Conservation (phyloP, 345 rosid genomes). For the Linum usitatissimum region DNA sequence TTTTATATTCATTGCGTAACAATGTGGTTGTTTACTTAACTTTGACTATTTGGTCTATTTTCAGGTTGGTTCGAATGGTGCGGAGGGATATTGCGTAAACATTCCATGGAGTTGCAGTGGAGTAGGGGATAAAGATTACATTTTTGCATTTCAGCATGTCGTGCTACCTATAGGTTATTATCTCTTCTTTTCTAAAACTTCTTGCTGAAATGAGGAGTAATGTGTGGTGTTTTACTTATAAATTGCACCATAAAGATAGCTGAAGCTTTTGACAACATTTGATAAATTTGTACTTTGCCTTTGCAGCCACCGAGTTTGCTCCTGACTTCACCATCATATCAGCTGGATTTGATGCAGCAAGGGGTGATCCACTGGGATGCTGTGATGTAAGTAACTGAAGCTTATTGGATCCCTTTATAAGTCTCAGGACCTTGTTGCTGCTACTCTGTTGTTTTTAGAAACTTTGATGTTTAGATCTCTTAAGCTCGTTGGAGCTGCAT, state of each 20-base stretch:
- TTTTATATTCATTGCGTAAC: neutral
- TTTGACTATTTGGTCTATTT: slow-evolving; percentile 8
- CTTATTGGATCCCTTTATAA: neutral
- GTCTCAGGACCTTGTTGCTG: neutral
- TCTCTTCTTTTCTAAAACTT: slow-evolving; percentile 9
- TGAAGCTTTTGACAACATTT: neutral
- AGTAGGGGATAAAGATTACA: slow-evolving; percentile 88
- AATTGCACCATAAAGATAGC: neutral
- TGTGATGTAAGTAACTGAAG: slow-evolving; percentile 64
- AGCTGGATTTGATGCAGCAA: slow-evolving; percentile 98
- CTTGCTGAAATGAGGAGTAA: neutral
- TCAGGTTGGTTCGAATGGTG: slow-evolving; percentile 79
- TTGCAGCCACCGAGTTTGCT: slow-evolving; percentile 76
- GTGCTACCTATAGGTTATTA: slow-evolving; percentile 84
- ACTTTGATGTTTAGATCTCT: neutral
- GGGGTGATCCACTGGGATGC: slow-evolving; percentile 95
- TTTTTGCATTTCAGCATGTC: slow-evolving; percentile 78
- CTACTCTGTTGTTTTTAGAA: too few relatives aligned
- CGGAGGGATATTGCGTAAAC: slow-evolving; percentile 90
- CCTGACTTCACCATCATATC: slow-evolving; percentile 94
- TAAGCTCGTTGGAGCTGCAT: neutral
- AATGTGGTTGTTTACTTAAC: neutral
- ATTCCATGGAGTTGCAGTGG: slow-evolving; percentile 96
- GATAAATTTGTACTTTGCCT: slow-evolving; percentile 8
- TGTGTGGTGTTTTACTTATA: neutral